Evolutionary conservation across 208 protist genomes (phyloP).

Genomic region (Trypanosoma scelopori): DNA sequence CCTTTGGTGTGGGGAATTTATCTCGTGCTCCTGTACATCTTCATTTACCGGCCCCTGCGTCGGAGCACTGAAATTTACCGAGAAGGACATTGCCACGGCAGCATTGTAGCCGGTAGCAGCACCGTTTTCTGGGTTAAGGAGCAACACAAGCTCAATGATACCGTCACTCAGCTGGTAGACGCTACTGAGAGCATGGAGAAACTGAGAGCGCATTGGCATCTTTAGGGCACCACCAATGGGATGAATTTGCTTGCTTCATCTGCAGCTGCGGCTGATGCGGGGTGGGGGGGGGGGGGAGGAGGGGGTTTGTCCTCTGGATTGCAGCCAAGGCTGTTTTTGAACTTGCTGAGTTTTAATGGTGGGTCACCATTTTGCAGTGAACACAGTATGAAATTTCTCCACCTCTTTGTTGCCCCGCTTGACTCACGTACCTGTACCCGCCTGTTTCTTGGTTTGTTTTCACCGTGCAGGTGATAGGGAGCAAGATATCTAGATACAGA

Average conservation of each 20-base stretch:
- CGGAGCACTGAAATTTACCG: conserved; percentile 37
- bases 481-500: conserved; percentile 1
- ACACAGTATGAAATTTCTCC: neutral
- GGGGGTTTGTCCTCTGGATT: too few species aligned
- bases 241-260: too few species aligned
- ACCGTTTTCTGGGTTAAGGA: conserved; percentile 51
- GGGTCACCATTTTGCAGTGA: too few species aligned
- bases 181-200: conserved; percentile 31
- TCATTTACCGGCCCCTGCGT: conserved; percentile 54
- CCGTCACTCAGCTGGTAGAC: conserved; percentile 32
- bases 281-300: too few species aligned
- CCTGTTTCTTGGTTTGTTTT: neutral
- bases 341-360: too few species aligned
- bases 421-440: too few species aligned
- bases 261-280: too few species aligned
- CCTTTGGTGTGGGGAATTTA: conserved; percentile 53
- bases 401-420: conserved; percentile 1
- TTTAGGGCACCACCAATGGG: neutral
- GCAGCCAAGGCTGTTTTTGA: too few species aligned
- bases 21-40: conserved; percentile 45
- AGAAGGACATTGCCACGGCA: conserved; percentile 25
- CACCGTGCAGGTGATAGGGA: neutral
- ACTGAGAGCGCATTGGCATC: conserved; percentile 7
- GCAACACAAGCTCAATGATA: conserved; percentile 51
- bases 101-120: conserved; percentile 5